Percentiles rank a stretch among this genome's conserved stretches.
phyloP scores from a whole-genome alignment of 2,329 filamentous ascomycete species.

The Penicillium sp. region DNA sequence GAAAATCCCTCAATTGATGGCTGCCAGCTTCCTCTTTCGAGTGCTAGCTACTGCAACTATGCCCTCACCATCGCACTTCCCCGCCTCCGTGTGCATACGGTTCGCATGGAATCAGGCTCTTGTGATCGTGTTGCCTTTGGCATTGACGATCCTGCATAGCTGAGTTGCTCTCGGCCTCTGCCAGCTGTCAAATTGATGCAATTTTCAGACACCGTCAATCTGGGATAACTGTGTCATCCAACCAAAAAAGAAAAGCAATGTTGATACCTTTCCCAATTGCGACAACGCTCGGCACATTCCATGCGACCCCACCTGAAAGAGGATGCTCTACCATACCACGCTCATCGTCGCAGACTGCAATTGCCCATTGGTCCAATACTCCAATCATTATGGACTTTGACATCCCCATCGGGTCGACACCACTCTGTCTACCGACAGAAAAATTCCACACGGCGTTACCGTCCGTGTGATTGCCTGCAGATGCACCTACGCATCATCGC shows the following conservation, averaged over 20 bases:
- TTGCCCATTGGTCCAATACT: slow-evolving; percentile 21
- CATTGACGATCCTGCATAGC: slow-evolving; percentile 37
- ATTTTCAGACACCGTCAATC: slow-evolving; percentile 23
- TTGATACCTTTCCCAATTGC: slow-evolving; percentile 24
- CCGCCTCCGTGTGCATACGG: slow-evolving; percentile 33
- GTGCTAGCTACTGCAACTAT: slow-evolving; percentile 34
- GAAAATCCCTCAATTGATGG: slow-evolving; percentile 42
- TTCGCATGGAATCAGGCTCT: slow-evolving; percentile 32
- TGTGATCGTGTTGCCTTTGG: slow-evolving; percentile 29
- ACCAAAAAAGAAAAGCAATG: slow-evolving; percentile 17
- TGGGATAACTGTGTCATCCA: slow-evolving; percentile 28
- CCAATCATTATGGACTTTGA: slow-evolving; percentile 21
- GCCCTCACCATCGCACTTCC: slow-evolving; percentile 29
- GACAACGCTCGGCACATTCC: slow-evolving; percentile 20
- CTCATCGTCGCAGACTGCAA: slow-evolving; percentile 7
- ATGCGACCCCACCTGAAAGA: slow-evolving; percentile 20
- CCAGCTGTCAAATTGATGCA: slow-evolving; percentile 40
- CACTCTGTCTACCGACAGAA: slow-evolving; percentile 10
- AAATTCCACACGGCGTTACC: slow-evolving; percentile 15
- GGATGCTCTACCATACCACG: slow-evolving; percentile 12
- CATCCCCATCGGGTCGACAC: slow-evolving; percentile 16
- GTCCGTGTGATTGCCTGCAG: slow-evolving; percentile 27
- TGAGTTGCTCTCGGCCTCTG: slow-evolving; percentile 31
- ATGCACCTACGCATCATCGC: slow-evolving; percentile 16
- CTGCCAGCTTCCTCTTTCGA: slow-evolving; percentile 23